Conservation (phyloP, 352 stramenopile species). For the Phytophthora citricola region DNA sequence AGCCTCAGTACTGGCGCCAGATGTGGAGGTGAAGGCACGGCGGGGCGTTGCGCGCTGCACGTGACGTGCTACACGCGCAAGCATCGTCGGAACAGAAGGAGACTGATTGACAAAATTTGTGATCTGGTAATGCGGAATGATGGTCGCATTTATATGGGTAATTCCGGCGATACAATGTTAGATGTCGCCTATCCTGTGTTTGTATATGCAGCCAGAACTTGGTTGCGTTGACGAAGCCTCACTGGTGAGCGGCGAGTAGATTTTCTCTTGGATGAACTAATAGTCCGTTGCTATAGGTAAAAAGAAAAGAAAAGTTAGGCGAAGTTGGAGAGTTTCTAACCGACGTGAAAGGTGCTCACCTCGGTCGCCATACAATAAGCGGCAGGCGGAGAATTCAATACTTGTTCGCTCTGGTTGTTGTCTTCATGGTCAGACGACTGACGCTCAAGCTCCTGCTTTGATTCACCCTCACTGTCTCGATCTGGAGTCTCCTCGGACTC, state of each 20-base stretch:
- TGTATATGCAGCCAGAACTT: not conserved
- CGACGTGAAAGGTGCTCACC: slow-evolving; percentile 14
- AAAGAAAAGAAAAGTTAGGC: slow-evolving; percentile 8
- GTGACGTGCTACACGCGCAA: slow-evolving; percentile 25
- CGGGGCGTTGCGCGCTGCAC: slow-evolving; percentile 11
- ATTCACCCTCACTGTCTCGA: slow-evolving; percentile 28
- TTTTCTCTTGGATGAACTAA: slow-evolving; percentile 2
- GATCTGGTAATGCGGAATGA: slow-evolving; percentile 12
- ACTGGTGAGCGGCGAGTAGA: slow-evolving; percentile 11
- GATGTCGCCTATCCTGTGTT: slow-evolving; percentile 29
- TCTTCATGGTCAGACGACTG: slow-evolving; percentile 6
- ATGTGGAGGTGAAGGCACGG: slow-evolving; percentile 19
- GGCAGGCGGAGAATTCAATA: slow-evolving; percentile 13
- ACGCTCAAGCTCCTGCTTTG: slow-evolving; percentile 19
- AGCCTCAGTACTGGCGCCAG: not conserved
- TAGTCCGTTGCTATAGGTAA: slow-evolving; percentile 12
- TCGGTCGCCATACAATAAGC: slow-evolving; percentile 29
- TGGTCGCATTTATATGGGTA: slow-evolving; percentile 11
- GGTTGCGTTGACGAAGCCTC: slow-evolving; percentile 16
- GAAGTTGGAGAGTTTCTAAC: not conserved
- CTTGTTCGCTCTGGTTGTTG: slow-evolving; percentile 17
- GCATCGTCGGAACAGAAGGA: slow-evolving; percentile 25
- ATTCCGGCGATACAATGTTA: slow-evolving; percentile 16
- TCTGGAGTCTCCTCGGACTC: slow-evolving; percentile 45
- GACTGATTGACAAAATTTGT: slow-evolving; percentile 13